Conservation (phyloP, 805 yeast genomes). For the Kuraishia molischiana region DNA sequence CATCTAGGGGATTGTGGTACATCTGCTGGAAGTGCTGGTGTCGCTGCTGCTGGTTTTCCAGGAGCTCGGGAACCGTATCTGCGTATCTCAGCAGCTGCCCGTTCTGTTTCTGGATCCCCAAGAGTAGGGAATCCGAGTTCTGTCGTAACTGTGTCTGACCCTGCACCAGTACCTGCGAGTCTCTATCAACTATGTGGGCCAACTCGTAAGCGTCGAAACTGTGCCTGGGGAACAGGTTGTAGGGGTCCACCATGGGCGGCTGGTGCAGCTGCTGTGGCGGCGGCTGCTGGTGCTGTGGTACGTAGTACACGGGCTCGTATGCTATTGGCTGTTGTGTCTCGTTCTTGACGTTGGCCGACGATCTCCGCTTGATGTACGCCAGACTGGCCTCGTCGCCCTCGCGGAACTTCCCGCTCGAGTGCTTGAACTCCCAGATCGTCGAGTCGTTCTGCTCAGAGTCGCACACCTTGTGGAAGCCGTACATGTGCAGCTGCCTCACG, state of each 20-base stretch:
- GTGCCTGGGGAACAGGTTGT: not conserved
- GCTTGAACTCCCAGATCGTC: constrained; percentile 48
- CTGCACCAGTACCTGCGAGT: not conserved
- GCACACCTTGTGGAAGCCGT: constrained; percentile 81
- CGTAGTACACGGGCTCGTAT: constrained; percentile 2
- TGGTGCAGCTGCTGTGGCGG: constrained; percentile 4
- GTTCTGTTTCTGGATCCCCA: not conserved
- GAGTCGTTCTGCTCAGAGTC: constrained; percentile 22
- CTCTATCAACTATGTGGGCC: not conserved
- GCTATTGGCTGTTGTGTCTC: constrained; percentile 1
- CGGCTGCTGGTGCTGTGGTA: constrained; percentile 8
- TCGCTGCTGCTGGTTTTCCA: not conserved
- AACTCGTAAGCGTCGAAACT: not conserved
- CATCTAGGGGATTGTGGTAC: not conserved
- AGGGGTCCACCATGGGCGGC: not conserved
- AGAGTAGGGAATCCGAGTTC: not conserved
- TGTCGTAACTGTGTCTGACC: not conserved
- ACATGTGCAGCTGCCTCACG: constrained; percentile 93
- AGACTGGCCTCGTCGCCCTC: constrained; percentile 36
- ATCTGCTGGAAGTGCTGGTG: not conserved
- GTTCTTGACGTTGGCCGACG: constrained; percentile 21
- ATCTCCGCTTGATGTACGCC: constrained; percentile 37
- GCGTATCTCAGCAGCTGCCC: not conserved
- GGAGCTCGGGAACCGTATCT: not conserved
- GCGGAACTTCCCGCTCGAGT: constrained; percentile 37